phyloP scores from a whole-genome alignment of 257 asterid genomes.

The Schizonepeta tenuifolia region DNA sequence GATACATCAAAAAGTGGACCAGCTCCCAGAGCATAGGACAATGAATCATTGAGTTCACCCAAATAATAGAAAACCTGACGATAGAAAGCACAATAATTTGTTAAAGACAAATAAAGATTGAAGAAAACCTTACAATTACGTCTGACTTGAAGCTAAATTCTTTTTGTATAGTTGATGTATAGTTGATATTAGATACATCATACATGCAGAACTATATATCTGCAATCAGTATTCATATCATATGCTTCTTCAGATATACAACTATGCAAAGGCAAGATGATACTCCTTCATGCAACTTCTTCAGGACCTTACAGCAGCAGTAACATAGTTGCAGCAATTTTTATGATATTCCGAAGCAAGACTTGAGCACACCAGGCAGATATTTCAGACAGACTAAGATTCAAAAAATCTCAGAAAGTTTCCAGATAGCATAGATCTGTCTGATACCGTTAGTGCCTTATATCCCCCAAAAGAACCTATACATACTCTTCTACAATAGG shows the following conservation, averaged over 20 bases:
- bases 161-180: neutral
- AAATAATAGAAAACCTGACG: conserved; percentile 85
- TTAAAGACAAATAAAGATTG: neutral
- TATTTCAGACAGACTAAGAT: neutral
- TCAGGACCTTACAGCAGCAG: conserved; percentile 9
- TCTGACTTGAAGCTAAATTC: neutral
- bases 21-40: conserved; percentile 90
- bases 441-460: neutral
- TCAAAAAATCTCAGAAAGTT: neutral
- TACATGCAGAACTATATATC: neutral
- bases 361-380: neutral
- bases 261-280: neutral
- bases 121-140: neutral
- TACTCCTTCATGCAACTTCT: conserved; percentile 3
- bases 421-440: neutral
- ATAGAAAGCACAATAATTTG: conserved; percentile 13
- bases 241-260: neutral
- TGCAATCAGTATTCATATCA: neutral
- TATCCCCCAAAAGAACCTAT: neutral
- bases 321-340: neutral
- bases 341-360: conserved; percentile 5
- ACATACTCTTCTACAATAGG: neutral
- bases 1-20: conserved; percentile 85
- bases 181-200: neutral
- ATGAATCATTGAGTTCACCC: conserved; percentile 85